phyloP scores from a whole-genome alignment of 805 yeast species.

The Sugiyamaella smithiae region DNA sequence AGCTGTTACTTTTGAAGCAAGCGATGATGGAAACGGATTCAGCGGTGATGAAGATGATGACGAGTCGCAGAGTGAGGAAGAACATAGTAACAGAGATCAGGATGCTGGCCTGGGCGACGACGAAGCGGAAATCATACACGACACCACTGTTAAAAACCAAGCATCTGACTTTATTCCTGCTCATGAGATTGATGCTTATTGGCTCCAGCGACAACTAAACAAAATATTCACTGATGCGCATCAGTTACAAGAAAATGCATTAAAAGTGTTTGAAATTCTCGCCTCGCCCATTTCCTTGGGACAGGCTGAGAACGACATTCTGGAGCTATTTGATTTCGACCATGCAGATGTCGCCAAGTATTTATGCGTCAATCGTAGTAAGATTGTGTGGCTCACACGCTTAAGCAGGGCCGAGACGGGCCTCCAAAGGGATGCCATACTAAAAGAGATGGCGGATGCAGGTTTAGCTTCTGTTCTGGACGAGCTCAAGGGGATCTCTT shows the following conservation, averaged over 20 bases:
- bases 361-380: constrained; percentile 49
- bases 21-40: constrained; percentile 25
- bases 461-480: constrained; percentile 43
- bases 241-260: constrained; percentile 41
- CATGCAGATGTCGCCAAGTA: constrained; percentile 48
- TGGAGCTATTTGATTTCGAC: constrained; percentile 52
- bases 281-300: constrained; percentile 38
- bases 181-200: constrained; percentile 46
- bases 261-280: constrained; percentile 42
- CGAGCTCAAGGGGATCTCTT: constrained; percentile 37
- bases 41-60: constrained; percentile 24
- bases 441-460: constrained; percentile 44
- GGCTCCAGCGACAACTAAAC: constrained; percentile 53
- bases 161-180: constrained; percentile 32
- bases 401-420: constrained; percentile 39
- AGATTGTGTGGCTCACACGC: constrained; percentile 54
- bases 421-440: constrained; percentile 38
- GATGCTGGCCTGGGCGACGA: not conserved
- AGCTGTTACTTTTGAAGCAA: constrained; percentile 42
- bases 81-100: constrained; percentile 16
- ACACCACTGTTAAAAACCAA: not conserved
- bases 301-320: constrained; percentile 53
- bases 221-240: constrained; percentile 39
- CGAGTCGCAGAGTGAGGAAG: constrained; percentile 19
- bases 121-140: constrained; percentile 1